Base-by-base conservation (phyloP, 2,329 filamentous ascomycete genomes). In the Chrysosporium keratinophilum region DNA sequence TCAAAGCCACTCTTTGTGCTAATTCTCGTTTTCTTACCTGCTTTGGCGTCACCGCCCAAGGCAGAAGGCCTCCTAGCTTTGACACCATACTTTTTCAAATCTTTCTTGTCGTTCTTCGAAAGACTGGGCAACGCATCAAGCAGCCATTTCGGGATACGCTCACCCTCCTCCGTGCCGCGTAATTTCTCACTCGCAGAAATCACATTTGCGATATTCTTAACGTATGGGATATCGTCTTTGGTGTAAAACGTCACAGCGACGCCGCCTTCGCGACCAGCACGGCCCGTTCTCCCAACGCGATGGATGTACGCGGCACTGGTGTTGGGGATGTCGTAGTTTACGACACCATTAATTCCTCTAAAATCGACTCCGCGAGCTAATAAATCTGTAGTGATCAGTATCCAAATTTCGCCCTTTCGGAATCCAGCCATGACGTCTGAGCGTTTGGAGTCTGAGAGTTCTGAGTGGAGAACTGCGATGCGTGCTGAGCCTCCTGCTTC, bases 301-400 rank as follows among this genome's bases (percentile, higher is more conserved):
- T 98, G 93, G 5, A 98, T 86, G 65, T 98, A 98, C 1, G 82
- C 83, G 0, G 90, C 91, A 4, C 86, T 85, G 0, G 87, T 90
- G n/a, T 84, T 88, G 0, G 93, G 93, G 7, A 96, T 88, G 68
- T 98, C 93, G 71, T 96, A 98, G 71, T 97, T 98, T 50, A 98
- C 87, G 0, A 98, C 90, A 44, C 90, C 89, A 64, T 96, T 96
- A 58, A 98, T 84, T 48, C 93, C 93, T 7, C 87, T 83, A 73
- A 98, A 96, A 69, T 98, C 93, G 40, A 98, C 84, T 17, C 93
- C 93, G 34, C 93, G 86, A 14, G 90, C 86, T 10, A 98, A 77
- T 6, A 98, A 80, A 65, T 98, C 93, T 0, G 93, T 98, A 0
- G 93, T 97, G 67, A 98, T 93, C 35, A 98, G 78, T 5, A 97